Percentiles rank a stretch among this genome's conserved stretches.
phyloP scores from a whole-genome alignment of 495 filamentous ascomycete species.

The Beverwykella pulmonaria region DNA sequence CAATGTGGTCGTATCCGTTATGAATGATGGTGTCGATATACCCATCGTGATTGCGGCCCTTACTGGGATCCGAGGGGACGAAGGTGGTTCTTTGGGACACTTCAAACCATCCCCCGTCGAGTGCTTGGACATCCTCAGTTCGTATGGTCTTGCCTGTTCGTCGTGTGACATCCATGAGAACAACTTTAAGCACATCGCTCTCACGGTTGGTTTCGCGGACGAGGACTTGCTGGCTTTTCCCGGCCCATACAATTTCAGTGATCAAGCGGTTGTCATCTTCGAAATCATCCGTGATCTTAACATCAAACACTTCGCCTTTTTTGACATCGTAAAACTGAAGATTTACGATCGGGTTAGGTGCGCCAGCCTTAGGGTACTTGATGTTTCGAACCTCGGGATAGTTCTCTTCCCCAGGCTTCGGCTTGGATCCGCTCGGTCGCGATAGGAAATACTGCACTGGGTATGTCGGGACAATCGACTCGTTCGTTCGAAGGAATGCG shows the following conservation, averaged over 20 bases:
- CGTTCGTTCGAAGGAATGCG: constrained; percentile 90
- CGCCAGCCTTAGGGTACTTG: constrained; percentile 96
- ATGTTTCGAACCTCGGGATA: constrained; percentile 90
- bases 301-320: constrained; percentile 76
- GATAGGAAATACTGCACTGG: constrained; percentile 93
- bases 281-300: constrained; percentile 78
- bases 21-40: constrained; percentile 92
- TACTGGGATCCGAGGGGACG: constrained; percentile 79
- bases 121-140: constrained; percentile 70
- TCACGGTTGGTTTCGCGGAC: constrained; percentile 92
- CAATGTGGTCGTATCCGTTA: constrained; percentile 86
- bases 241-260: constrained; percentile 91
- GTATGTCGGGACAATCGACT: constrained; percentile 87
- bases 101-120: constrained; percentile 98
- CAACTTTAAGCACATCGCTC: constrained; percentile 83
- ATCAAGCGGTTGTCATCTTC: constrained; percentile 81
- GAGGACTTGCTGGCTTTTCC: constrained; percentile 68
- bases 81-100: constrained; percentile 83
- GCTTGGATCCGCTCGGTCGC: constrained; percentile 75
- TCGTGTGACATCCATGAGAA: constrained; percentile 76
- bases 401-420: constrained; percentile 73
- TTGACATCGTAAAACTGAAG: constrained; percentile 86
- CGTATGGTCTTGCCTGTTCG: constrained; percentile 80
- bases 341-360: constrained; percentile 87
- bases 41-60: constrained; percentile 77